Evolutionary conservation across 768 basidiomycete genomes (phyloP), one percentile per base, ranked within the genome.

Genomic region (Gymnopilus junonius): DNA sequence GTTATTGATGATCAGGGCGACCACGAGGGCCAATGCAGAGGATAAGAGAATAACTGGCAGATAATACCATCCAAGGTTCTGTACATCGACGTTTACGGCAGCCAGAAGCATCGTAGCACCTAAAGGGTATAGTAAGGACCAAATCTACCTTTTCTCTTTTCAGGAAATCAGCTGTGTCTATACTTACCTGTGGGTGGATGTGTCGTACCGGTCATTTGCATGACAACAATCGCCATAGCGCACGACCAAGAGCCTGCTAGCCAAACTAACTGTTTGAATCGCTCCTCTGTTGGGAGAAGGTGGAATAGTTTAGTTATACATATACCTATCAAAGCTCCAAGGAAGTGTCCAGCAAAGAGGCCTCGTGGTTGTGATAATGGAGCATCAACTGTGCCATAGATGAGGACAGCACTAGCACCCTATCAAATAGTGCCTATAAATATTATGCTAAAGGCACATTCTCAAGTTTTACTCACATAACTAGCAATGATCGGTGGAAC

Each of bases 361-460:
- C 81, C 72, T 15, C 84, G 79, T 12, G 85, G 85, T 71, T 87
- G 85, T 0, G 83, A 81, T 34, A 87, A 69, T 6, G 85, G 84
- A 4, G 77, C 74, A n/a, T 87, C 84, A 50, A 87, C 78, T 3
- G 80, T 77, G n/a, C 83, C 85, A 61, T 85, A 87, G 29, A 84
- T 78, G 46, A 87, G 75, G 7, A 86, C 81, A 4, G 86, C 85
- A 12, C 82, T 82, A 21, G 85, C 85, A 17, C 83, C 85, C 86
- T 87, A 66, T 6, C 14, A 31, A 11, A 23, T n/a, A 45, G 21
- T 53, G 27, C 21, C 55, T 37, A 14, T 21, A 48, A 27, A 46
- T 8, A 25, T 37, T 6, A 35, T 7, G 34, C 34, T 6, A 17
- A 6, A 5, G 37, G n/a, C n/a, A n/a, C n/a, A n/a, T n/a, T n/a